phyloP scores from a whole-genome alignment of 192 early-diverging fungal genomes.

The Endogone sp. region DNA sequence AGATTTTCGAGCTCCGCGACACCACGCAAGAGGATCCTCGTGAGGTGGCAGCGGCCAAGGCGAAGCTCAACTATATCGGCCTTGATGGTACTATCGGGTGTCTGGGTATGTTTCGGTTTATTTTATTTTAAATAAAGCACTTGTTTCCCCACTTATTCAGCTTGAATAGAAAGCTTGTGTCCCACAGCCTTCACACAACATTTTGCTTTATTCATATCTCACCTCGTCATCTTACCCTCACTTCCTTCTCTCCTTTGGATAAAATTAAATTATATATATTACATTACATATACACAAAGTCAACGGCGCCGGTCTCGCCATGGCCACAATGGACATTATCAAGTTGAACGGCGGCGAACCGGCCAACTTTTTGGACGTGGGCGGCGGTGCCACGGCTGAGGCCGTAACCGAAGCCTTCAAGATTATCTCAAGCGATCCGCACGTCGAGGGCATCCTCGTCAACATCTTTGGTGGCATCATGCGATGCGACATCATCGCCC shows the following conservation, averaged over 20 bases:
- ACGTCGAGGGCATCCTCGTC: slow-evolving; percentile 94
- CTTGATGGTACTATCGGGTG: slow-evolving; percentile 98
- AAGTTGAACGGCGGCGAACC: slow-evolving; percentile 98
- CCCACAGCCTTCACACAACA: not conserved
- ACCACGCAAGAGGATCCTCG: slow-evolving; percentile 94
- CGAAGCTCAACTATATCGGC: slow-evolving; percentile 99
- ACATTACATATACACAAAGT: too few relatives aligned
- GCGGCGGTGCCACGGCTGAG: slow-evolving; percentile 91
- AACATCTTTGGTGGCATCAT: slow-evolving; percentile 99
- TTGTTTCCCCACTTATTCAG: slow-evolving; percentile 6
- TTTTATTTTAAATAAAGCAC: slow-evolving; percentile 3
- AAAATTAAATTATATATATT: too few relatives aligned
- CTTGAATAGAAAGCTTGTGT: too few relatives aligned
- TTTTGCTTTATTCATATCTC: not conserved
- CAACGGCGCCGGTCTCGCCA: slow-evolving; percentile 98
- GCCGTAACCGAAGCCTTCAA: slow-evolving; percentile 99
- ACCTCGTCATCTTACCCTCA: not conserved
- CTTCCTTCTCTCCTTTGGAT: not conserved
- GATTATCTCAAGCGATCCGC: slow-evolving; percentile 96
- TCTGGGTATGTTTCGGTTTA: slow-evolving; percentile 52
- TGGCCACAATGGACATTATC: slow-evolving; percentile 99
- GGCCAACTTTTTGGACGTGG: slow-evolving; percentile 99
- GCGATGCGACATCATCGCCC: slow-evolving; percentile 97
- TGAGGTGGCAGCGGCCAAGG: slow-evolving; percentile 95
- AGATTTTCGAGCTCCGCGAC: slow-evolving; percentile 86